These are phyloP conservation scores for Epichloe uncinata DNA, from an alignment of 2,329 filamentous ascomycete species.

Conservation along the genomic window DNA sequence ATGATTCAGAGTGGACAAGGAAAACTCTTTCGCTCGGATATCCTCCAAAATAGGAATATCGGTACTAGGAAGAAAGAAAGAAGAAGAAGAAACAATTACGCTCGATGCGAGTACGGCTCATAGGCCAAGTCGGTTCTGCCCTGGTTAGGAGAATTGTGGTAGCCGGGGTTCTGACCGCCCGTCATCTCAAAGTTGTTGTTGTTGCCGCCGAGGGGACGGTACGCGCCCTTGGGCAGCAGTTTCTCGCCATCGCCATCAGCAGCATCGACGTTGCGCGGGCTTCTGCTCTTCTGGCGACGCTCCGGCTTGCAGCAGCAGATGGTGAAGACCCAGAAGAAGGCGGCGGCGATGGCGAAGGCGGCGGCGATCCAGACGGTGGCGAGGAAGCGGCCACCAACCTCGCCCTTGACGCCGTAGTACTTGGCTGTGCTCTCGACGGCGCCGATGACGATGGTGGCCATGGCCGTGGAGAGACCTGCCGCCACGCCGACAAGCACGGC, in stretches of 20 bases:
- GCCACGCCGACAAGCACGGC: constrained; percentile 42
- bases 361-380: constrained; percentile 66
- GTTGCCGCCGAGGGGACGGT: constrained; percentile 19
- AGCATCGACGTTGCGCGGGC: constrained; percentile 16
- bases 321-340: constrained; percentile 83
- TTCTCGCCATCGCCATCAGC: constrained; percentile 40
- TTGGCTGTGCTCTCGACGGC: constrained; percentile 39
- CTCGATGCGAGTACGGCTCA: constrained; percentile 49
- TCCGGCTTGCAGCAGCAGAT: constrained; percentile 74
- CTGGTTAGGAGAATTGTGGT: constrained; percentile 25
- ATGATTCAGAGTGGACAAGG: background rate
- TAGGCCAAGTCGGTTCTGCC: constrained; percentile 40
- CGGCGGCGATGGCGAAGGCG: constrained; percentile 60
- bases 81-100: constrained; percentile 25
- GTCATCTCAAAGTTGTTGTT: constrained; percentile 22
- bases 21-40: background rate
- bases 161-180: constrained; percentile 12
- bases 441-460: constrained; percentile 56
- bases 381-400: constrained; percentile 57
- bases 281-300: constrained; percentile 19
- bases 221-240: constrained; percentile 28
- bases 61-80: background rate
- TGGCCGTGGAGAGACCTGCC: constrained; percentile 60
- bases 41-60: background rate
- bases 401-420: constrained; percentile 55